Evolutionary conservation across 805 yeast genomes (phyloP), one percentile per base, ranked within the genome.

Genomic region (Vanderwaltozyma tropicalis): DNA sequence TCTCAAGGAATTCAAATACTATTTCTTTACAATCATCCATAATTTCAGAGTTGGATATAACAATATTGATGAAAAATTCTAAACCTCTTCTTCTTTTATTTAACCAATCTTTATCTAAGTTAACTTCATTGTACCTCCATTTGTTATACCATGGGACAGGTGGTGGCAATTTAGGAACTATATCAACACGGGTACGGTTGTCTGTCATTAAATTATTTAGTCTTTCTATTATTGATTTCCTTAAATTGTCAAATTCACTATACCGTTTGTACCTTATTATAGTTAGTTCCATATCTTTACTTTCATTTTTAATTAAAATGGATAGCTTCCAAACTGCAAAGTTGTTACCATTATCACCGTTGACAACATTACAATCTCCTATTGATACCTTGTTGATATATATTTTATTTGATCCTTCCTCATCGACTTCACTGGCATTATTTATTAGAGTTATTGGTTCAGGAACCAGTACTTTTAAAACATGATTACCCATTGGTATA

Each of bases 211-310:
- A n/a, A 19, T 19, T 19, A n/a, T n/a, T 4, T 30, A 35, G n/a
- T 31, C 27, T 40, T 7, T n/a, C 20, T 48, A 50, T 25, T 16
- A 80, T 53, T 4, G 47, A 42, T 1, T 48, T 48, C 19, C 79
- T 64, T 26, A 84, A 63, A 24, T 41, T 43, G 28, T 60, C 77
- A 42, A 84, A 72, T 32, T 83, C 89, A 26, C 75, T 70, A 55
- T 80, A 84, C 28, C 95, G 55, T 52, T 72, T 74, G 51, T 74
- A 71, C 4, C 75, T 48, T 32, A 60, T 53, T 15, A 80, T 66
- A n/a, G 15, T 35, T 14, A 20, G 29, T 14, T 35, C 29, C 13
- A 19, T 17, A 16, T 29, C 25, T 4, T 14, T 21, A 4, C n/a
- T 17, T 17, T 31, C 31, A 16, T 24, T 18, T 30, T 48, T 41